phyloP scores from a whole-genome alignment of 2,329 filamentous ascomycete species.

The Claviceps africana region DNA sequence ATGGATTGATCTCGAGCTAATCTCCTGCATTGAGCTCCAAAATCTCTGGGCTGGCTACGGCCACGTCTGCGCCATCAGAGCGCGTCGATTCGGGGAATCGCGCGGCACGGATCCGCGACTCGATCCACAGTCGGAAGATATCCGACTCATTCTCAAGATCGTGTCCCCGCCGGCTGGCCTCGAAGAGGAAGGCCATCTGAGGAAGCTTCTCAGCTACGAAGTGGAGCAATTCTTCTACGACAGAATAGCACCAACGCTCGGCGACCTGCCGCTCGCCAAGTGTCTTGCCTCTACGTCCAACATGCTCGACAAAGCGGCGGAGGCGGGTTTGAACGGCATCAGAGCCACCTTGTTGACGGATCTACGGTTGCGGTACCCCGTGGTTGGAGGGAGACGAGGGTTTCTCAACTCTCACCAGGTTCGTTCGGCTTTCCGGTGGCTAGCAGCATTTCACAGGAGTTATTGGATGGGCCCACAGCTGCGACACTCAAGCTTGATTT shows the following conservation, averaged over 20 bases:
- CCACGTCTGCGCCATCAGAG: conserved; percentile 40
- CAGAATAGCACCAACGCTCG: conserved; percentile 36
- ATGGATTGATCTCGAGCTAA: conserved; percentile 25
- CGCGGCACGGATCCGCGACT: conserved; percentile 6
- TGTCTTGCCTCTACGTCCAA: conserved; percentile 32
- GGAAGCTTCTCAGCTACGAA: conserved; percentile 53
- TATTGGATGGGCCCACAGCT: conserved; percentile 28
- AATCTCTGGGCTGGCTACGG: conserved; percentile 39
- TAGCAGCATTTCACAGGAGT: conserved; percentile 45
- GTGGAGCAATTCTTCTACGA: conserved; percentile 54
- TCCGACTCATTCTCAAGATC: conserved; percentile 42
- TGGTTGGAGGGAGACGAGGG: conserved; percentile 40
- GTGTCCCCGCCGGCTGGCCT: conserved; percentile 35
- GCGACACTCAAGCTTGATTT: conserved; percentile 21
- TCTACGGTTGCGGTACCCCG: conserved; percentile 35
- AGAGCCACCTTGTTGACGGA: conserved; percentile 46
- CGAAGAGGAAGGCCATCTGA: conserved; percentile 44
- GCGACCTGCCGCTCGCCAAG: conserved; percentile 32
- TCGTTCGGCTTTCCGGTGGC: conserved; percentile 43
- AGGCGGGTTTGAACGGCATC: conserved; percentile 22
- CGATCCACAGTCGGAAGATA: conserved; percentile 2
- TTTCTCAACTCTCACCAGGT: conserved; percentile 34
- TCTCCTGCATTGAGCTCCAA: conserved; percentile 25
- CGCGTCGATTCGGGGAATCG: conserved; percentile 17
- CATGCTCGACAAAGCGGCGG: conserved; percentile 9